Percentiles rank a stretch among this genome's conserved stretches.
phyloP scores from a whole-genome alignment of 176 grass and related monocot genomes.

The Lolium perenne region DNA sequence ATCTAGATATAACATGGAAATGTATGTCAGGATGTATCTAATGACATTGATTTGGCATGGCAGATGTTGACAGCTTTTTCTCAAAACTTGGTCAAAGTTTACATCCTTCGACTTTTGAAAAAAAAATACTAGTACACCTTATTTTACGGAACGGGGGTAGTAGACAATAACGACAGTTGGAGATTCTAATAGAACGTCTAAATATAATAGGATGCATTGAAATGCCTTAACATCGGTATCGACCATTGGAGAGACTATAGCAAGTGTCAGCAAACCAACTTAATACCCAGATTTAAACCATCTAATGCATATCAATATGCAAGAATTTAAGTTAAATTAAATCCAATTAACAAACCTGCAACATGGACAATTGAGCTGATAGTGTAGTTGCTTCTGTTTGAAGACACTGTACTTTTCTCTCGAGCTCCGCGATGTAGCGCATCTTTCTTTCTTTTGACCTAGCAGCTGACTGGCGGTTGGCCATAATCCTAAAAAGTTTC shows the following conservation, averaged over 20 bases:
- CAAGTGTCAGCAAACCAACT: conserved; percentile 20
- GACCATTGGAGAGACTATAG: background rate
- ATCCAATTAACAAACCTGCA: conserved; percentile 64
- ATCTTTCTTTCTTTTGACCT: conserved; percentile 99
- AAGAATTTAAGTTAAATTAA: conserved; percentile 25
- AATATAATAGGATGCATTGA: background rate
- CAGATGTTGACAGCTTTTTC: too few species aligned
- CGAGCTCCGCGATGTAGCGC: conserved; percentile 93
- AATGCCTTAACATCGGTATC: background rate
- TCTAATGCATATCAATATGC: background rate
- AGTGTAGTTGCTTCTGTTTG: conserved; percentile 90
- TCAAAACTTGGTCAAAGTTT: too few species aligned
- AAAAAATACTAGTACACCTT: too few species aligned
- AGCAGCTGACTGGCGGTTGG: conserved; percentile 94
- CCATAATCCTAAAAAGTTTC: conserved; percentile 72
- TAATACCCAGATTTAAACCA: background rate
- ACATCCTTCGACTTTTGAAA: too few species aligned
- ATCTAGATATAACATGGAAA: too few species aligned
- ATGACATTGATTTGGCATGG: too few species aligned
- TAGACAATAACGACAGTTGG: background rate
- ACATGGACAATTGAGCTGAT: conserved; percentile 81
- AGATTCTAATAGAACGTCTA: background rate
- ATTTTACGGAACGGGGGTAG: too few species aligned
- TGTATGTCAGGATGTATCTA: too few species aligned
- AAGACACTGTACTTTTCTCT: conserved; percentile 84